Conservation (phyloP, 2,329 filamentous ascomycete species). For the Alternaria sp. region DNA sequence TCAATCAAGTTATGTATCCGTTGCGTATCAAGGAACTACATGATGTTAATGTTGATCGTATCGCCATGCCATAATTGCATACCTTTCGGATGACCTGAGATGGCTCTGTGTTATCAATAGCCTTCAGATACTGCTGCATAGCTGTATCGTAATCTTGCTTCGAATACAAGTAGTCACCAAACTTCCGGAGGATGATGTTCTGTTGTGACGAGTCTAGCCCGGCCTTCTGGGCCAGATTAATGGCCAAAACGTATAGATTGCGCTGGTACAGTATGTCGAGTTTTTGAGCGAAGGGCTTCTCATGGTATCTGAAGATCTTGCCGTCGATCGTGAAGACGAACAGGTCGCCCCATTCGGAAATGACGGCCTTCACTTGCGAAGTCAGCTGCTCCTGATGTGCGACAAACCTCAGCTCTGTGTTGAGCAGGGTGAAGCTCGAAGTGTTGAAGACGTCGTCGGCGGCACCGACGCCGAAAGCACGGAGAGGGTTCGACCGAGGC, state of each 20-base stretch:
- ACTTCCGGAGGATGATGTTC: conserved; percentile 89
- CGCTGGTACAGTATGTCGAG: conserved; percentile 93
- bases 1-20: conserved; percentile 96
- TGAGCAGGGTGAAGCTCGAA: conserved; percentile 88
- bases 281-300: conserved; percentile 88
- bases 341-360: conserved; percentile 88
- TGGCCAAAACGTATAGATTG: conserved; percentile 89
- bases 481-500: conserved; percentile 66
- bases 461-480: conserved; percentile 74
- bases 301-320: conserved; percentile 84
- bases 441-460: conserved; percentile 84
- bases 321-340: conserved; percentile 91
- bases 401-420: conserved; percentile 87
- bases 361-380: conserved; percentile 78
- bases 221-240: conserved; percentile 89
- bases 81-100: conserved; percentile 95
- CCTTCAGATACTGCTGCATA: conserved; percentile 98
- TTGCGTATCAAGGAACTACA: conserved; percentile 90
- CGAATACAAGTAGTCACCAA: conserved; percentile 92
- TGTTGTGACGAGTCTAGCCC: conserved; percentile 81
- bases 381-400: conserved; percentile 87
- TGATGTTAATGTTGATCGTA: conserved; percentile 12
- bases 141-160: conserved; percentile 96
- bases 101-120: conserved; percentile 94
- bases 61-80: background rate